Evolutionary conservation across 2,329 filamentous ascomycete species (phyloP), one percentile per base, ranked within the genome.

Genomic region (Aspergillus sp.): DNA sequence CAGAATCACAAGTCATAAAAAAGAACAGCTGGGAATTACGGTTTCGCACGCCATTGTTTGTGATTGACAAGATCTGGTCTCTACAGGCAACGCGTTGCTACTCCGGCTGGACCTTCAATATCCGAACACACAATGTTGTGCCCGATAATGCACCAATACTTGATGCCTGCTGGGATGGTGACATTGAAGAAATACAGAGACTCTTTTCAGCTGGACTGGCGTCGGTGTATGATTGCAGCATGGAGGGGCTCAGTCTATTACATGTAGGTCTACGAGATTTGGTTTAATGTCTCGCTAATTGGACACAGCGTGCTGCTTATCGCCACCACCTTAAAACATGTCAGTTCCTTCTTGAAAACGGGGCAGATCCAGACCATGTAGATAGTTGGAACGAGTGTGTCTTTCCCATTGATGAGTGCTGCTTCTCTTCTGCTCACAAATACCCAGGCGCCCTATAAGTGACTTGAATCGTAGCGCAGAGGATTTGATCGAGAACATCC

Each of bases 61-160:
- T 52, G 2, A 52, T 52, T 8, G 24, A 52, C 49, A 52, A 52
- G 23, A 14, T 52, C 15, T 52, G 49, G 49, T n/a, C 23, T 12
- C 4, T 52, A 5, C 49, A 43, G 37, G 7, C 14, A 3, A 31
- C 15, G 9, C 49, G 49, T 17, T 15, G 41, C 19, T 21, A 11
- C 15, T 35, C 49, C 7, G 49, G 39, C 37, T 52, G 49, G 49
- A 44, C 24, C 1, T 52, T 52, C 14, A 31, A 3, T 11, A 3
- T 52, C 23, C 37, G 17, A 33, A 33, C 24, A 2, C 14, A 43
- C 9, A 52, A 52, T 33, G 15, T 52, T 12, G 14, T 43, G 12
- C n/a, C 37, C 2, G 9, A 15, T 19, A 9, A 19, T 5, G 24
- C 37, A 6, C 37, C 39, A 3, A 19, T 52, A 12, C 9, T 31